Evolutionary conservation across 2,329 filamentous ascomycete genomes (phyloP), one percentile per base, ranked within the genome.

Genomic region (Penicillium sp.): DNA sequence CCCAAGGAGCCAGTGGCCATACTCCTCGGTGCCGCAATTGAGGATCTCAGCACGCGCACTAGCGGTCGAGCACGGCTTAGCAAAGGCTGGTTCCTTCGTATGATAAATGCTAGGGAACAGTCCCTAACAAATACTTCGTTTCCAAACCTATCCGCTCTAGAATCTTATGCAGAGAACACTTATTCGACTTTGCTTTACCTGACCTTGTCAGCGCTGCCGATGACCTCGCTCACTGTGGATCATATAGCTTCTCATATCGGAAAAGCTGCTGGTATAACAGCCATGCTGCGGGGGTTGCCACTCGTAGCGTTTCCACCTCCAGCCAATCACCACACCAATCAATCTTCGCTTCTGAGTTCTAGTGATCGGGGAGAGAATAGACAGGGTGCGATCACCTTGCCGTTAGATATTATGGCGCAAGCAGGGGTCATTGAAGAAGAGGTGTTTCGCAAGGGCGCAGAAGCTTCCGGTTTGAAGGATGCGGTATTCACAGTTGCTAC

Each of bases 191-290:
- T 97, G 46, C 84, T 96, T 74, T 99, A 99, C 71, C 81, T 95
- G 60, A 93, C 89, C 0, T 77, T 97, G 38, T 90, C 90, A 18
- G 81, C 88, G 6, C 75, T 97, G 56, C 89, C 91, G 0, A 79
- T 97, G 66, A 83, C 86, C 9, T 95, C 90, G 1, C 81, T 96
- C 65, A 88, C 92, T 23, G 85, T 91, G 43, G 94, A 99, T 67
- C 94, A 99, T 74, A 79, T 99, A 18, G 93, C 93, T 8, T 95
- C 90, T 55, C 94, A 99, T 71, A 89, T 97, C 57, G 94, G 94
- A 52, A 99, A 99, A 69, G 92, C 94, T 0, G 88, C 86, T 49
- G 94, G 94, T 8, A 97, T 99, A 55, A 82, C 86, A 2, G 88
- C 93, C 1, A 83, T 96, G 0, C 77, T 99, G n/a, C 83, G 93